Evolutionary conservation across 371 early-diverging fungal genomes (phyloP).

Genomic region (Haplosporangium sp.): DNA sequence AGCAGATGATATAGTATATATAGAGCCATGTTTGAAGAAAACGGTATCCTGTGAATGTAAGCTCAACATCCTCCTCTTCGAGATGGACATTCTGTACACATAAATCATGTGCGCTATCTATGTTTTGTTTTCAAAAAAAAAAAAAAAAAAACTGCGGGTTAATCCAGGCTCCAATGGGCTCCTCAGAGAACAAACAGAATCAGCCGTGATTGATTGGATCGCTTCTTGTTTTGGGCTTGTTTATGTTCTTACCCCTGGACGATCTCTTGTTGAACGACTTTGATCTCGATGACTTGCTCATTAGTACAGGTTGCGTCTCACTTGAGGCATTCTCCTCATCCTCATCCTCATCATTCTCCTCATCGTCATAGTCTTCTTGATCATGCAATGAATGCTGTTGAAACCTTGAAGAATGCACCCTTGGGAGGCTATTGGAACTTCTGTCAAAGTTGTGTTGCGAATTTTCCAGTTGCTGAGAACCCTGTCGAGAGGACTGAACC

Average conservation of each 20-base stretch:
- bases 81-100: conserved; percentile 35
- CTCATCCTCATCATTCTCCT: conserved; percentile 17
- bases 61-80: conserved; percentile 61
- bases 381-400: conserved; percentile 3
- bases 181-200: too few relatives aligned
- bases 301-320: conserved; percentile 34
- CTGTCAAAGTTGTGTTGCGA: not conserved
- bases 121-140: too few relatives aligned
- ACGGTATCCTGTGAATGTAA: conserved; percentile 76
- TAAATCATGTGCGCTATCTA: conserved; percentile 1
- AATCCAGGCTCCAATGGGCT: not conserved
- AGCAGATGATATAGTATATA: conserved; percentile 71
- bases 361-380: conserved; percentile 11
- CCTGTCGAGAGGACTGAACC: conserved; percentile 11
- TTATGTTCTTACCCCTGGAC: conserved; percentile 9
- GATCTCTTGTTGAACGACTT: conserved; percentile 15
- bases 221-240: conserved; percentile 1
- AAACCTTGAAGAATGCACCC: conserved; percentile 6
- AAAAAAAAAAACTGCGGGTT: not conserved
- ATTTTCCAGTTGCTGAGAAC: conserved; percentile 10
- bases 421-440: conserved; percentile 3
- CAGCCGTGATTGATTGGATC: not conserved
- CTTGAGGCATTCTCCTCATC: conserved; percentile 25
- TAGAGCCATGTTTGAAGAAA: conserved; percentile 58
- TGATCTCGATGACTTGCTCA: conserved; percentile 17